Evolutionary conservation across 345 rosid genomes (phyloP).

Genomic region (Physaria fendleri): DNA sequence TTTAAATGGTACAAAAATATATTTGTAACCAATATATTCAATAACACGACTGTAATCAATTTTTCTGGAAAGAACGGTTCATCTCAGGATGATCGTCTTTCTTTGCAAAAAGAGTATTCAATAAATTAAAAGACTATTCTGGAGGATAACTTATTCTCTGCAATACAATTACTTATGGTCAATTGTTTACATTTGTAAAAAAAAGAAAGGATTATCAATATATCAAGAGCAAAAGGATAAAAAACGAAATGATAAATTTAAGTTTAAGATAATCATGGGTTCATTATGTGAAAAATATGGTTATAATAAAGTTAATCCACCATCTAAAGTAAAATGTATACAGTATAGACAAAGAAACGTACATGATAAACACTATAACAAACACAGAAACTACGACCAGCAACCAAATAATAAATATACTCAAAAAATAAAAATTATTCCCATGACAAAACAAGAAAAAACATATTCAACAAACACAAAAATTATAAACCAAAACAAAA

Average conservation of each 20-base stretch:
- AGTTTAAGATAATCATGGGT: background rate
- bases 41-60: too few species aligned
- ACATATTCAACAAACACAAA: too few species aligned
- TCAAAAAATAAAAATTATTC: background rate
- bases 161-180: background rate
- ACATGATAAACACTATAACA: too few species aligned
- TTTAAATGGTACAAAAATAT: too few species aligned
- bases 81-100: background rate
- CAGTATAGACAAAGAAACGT: too few species aligned
- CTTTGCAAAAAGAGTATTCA: background rate
- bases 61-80: background rate
- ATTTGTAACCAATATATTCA: too few species aligned
- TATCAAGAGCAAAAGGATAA: background rate
- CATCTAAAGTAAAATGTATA: background rate
- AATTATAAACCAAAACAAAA: too few species aligned
- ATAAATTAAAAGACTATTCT: background rate
- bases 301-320: background rate
- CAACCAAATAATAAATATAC: too few species aligned
- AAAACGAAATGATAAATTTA: background rate
- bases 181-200: background rate
- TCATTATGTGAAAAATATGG: background rate
- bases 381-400: too few species aligned
- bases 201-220: background rate
- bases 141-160: background rate
- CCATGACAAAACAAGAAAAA: background rate